Percentiles rank a stretch among this genome's conserved stretches.
These are phyloP conservation scores for Eucalyptus regnans DNA, from an alignment of 345 rosid species.

Conservation along the genomic window DNA sequence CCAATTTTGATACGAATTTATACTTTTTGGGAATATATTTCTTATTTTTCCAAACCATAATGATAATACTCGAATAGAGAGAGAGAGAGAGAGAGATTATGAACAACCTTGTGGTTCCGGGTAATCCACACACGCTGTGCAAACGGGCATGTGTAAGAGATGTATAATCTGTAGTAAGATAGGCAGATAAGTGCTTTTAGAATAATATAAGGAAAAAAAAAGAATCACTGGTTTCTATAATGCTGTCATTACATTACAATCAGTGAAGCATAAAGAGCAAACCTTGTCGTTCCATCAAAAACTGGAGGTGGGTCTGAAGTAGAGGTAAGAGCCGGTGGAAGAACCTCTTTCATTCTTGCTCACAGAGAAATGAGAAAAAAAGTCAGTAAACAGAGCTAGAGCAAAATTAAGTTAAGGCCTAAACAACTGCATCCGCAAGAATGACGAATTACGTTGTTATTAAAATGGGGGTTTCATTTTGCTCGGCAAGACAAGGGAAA, in stretches of 20 bases:
- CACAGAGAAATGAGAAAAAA: background rate
- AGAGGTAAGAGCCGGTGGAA: slow-evolving; percentile 55
- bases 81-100: background rate
- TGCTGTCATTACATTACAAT: background rate
- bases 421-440: background rate
- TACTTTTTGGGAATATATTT: background rate
- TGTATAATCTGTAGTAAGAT: slow-evolving; percentile 44
- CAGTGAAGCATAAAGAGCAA: background rate
- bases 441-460: background rate
- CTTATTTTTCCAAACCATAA: background rate
- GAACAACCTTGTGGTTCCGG: slow-evolving; percentile 57
- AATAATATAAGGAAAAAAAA: background rate
- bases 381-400: background rate
- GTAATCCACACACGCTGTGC: slow-evolving; percentile 84
- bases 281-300: slow-evolving; percentile 84
- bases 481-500: background rate
- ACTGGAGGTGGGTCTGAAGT: slow-evolving; percentile 53
- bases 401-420: background rate
- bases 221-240: background rate
- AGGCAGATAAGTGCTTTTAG: background rate
- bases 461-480: background rate
- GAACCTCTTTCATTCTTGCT: slow-evolving; percentile 30
- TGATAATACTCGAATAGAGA: background rate
- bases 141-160: slow-evolving; percentile 61
- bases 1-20: background rate